These are phyloP conservation scores for Ambrosia hybrid DNA, from an alignment of 140 eudicot species.

Conservation along the genomic window DNA sequence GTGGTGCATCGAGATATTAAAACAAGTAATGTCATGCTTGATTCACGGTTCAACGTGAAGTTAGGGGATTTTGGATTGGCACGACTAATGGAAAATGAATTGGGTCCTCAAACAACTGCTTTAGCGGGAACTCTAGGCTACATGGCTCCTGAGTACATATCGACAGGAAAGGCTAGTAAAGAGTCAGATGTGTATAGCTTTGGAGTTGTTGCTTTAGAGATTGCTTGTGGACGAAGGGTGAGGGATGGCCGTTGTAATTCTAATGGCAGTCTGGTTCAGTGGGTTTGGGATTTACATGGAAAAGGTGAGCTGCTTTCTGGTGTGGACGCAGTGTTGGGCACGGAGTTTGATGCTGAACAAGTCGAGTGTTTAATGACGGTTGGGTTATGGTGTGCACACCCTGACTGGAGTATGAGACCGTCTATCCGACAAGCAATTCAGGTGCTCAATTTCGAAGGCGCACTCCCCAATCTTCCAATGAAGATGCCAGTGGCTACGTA, in stretches of 20 bases:
- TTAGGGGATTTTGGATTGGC: slow-evolving; percentile 65
- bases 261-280: slow-evolving; percentile 33
- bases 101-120: slow-evolving; percentile 40
- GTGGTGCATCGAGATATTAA: slow-evolving; percentile 64
- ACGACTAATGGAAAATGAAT: slow-evolving; percentile 45
- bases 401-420: slow-evolving; percentile 36
- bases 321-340: slow-evolving; percentile 30
- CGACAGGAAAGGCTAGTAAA: slow-evolving; percentile 45
- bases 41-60: slow-evolving; percentile 51
- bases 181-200: slow-evolving; percentile 63
- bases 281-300: slow-evolving; percentile 47
- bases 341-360: slow-evolving; percentile 36
- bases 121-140: slow-evolving; percentile 59
- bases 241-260: neutral
- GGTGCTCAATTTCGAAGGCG: slow-evolving; percentile 43
- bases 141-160: slow-evolving; percentile 54
- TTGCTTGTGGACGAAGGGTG: slow-evolving; percentile 42
- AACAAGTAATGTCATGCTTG: slow-evolving; percentile 64
- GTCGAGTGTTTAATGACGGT: slow-evolving; percentile 48
- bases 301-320: slow-evolving; percentile 32
- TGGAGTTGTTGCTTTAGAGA: slow-evolving; percentile 57
- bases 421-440: slow-evolving; percentile 46
- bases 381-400: slow-evolving; percentile 63
- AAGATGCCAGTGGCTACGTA: slow-evolving; percentile 44
- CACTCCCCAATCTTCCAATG: slow-evolving; percentile 38